Conservation (phyloP, 2,329 filamentous ascomycete genomes). For the Trichoderma sp. region DNA sequence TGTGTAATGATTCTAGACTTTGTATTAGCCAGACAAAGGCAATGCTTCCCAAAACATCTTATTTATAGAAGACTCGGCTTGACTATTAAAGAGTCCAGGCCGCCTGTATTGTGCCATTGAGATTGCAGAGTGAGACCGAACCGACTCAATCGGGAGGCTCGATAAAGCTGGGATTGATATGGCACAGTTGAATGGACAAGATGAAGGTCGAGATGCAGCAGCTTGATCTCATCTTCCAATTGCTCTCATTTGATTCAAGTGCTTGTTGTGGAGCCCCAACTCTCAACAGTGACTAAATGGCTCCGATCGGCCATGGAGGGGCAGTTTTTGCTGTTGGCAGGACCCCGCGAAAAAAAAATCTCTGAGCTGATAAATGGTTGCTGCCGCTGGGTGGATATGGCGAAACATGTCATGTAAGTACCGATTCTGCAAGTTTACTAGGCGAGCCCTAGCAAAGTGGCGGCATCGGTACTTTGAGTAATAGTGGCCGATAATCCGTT, state of each 20-base stretch:
- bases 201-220: neutral
- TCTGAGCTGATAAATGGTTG: neutral
- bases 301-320: constrained; percentile 24
- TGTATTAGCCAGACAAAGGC: constrained; percentile 78
- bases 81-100: constrained; percentile 82
- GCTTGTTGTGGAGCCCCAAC: neutral
- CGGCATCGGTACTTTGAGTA: neutral
- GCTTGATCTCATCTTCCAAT: neutral
- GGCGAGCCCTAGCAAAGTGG: neutral
- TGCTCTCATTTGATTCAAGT: neutral
- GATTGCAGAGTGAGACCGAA: neutral
- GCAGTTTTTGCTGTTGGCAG: constrained; percentile 6
- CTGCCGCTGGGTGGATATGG: neutral
- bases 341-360: constrained; percentile 15
- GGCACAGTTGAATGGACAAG: neutral
- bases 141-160: neutral
- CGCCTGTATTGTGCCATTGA: constrained; percentile 56
- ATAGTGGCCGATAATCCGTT: neutral
- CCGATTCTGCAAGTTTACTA: neutral
- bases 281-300: neutral
- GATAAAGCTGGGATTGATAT: neutral
- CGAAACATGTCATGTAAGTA: neutral
- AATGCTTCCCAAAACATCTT: constrained; percentile 80
- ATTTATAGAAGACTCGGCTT: constrained; percentile 72
- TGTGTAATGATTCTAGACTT: constrained; percentile 73